A percentile compares a stretch with the other conserved stretches of the same genome.
These are phyloP conservation scores for Nakaseomyces delphensis DNA, from an alignment of 1,139 yeast species.

Conservation along the genomic window DNA sequence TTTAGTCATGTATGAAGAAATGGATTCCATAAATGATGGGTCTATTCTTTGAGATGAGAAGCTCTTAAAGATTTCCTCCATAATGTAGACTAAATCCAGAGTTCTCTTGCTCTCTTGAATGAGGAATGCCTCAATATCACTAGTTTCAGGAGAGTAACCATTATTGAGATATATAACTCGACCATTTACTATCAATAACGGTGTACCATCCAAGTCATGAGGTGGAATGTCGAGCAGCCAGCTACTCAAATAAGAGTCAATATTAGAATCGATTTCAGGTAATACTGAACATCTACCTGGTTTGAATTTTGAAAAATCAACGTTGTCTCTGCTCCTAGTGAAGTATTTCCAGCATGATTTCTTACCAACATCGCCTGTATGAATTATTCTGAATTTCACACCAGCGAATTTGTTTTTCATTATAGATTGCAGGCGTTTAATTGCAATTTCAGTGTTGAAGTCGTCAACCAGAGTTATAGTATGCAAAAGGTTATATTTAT, in stretches of 20 bases:
- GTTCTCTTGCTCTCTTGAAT: conserved; percentile 48
- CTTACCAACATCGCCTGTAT: conserved; percentile 16
- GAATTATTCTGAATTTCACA: conserved; percentile 25
- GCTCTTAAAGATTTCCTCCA: conserved; percentile 18
- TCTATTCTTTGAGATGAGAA: conserved; percentile 17
- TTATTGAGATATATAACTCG: conserved; percentile 24
- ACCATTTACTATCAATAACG: conserved; percentile 28
- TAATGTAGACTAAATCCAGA: conserved; percentile 37
- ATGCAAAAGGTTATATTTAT: conserved; percentile 21
- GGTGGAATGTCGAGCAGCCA: conserved; percentile 25
- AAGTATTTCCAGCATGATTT: conserved; percentile 10
- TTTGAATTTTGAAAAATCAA: background rate
- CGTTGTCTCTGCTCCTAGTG: background rate
- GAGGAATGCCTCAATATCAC: conserved; percentile 41
- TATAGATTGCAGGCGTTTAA: conserved; percentile 18
- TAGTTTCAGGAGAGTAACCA: conserved; percentile 24
- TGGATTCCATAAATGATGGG: conserved; percentile 33
- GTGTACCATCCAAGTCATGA: conserved; percentile 9
- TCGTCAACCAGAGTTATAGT: conserved; percentile 28
- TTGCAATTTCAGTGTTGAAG: conserved; percentile 17
- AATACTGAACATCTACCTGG: background rate
- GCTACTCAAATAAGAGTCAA: conserved; percentile 8
- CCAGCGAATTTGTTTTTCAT: conserved; percentile 21
- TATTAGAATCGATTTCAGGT: conserved; percentile 4
- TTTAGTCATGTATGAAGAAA: conserved; percentile 36